These are phyloP conservation scores for Wolfiporia cocos DNA, from an alignment of 1,284 basidiomycete genomes.

Conservation along the genomic window DNA sequence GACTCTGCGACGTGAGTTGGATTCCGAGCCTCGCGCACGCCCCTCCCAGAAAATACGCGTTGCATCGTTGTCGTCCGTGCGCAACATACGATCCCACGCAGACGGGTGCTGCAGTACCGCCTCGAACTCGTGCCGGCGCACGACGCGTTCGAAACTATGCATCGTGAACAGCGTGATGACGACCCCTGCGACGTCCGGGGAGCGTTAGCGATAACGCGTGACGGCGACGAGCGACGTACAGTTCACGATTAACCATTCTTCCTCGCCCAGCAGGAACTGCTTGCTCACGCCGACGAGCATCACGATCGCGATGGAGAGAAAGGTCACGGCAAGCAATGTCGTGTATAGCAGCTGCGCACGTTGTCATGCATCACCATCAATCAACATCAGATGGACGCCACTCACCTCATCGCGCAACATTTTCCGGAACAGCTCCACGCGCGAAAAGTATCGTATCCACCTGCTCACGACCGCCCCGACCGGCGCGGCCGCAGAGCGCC, in stretches of 20 bases:
- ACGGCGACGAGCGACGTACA: conserved; percentile 34
- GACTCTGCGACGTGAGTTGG: too few species aligned
- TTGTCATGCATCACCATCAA: too few species aligned
- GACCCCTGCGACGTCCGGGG: conserved; percentile 35
- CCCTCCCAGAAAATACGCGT: conserved; percentile 15
- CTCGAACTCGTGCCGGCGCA: conserved; percentile 58
- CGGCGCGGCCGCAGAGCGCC: too few species aligned
- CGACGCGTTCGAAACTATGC: conserved; percentile 57
- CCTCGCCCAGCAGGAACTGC: conserved; percentile 36
- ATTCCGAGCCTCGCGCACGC: conserved; percentile 16
- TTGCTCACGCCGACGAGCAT: conserved; percentile 45
- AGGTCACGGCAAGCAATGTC: conserved; percentile 44
- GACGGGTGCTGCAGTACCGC: conserved; percentile 44
- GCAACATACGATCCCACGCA: conserved; percentile 32
- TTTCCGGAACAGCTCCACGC: conserved; percentile 44
- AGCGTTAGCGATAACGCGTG: background rate
- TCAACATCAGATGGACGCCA: too few species aligned
- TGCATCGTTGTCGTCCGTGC: conserved; percentile 21
- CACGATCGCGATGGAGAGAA: conserved; percentile 43
- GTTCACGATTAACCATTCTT: conserved; percentile 48
- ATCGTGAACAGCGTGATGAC: conserved; percentile 52
- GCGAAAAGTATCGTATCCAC: conserved; percentile 43
- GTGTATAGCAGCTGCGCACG: conserved; percentile 48
- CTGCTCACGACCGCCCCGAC: too few species aligned
- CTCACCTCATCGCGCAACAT: conserved; percentile 55